These are phyloP conservation scores for Caryopteris hybrid DNA, from an alignment of 305 asterid species.

Conservation along the genomic window DNA sequence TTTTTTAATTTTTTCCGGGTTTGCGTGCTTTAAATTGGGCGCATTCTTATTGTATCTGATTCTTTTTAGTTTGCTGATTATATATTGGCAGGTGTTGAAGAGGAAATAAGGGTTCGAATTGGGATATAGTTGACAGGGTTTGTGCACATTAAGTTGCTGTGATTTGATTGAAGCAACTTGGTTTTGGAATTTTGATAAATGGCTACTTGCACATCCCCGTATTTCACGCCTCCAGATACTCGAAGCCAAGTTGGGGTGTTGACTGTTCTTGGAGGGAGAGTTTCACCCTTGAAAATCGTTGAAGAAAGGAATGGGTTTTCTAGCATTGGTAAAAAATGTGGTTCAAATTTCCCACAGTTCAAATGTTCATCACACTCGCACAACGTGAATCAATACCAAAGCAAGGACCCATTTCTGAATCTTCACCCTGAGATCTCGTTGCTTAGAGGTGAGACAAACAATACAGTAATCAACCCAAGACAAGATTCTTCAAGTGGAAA, in stretches of 20 bases:
- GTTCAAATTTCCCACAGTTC: conserved; percentile 34
- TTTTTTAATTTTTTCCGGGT: background rate
- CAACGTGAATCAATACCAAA: conserved; percentile 55
- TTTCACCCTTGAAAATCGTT: conserved; percentile 42
- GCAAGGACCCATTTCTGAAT: conserved; percentile 75
- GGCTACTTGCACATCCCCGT: conserved; percentile 67
- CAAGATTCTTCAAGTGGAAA: conserved; percentile 51
- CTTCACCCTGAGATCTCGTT: conserved; percentile 84
- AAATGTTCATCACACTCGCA: conserved; percentile 70
- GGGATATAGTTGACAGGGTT: conserved; percentile 17
- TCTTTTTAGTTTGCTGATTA: background rate
- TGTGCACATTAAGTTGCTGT: conserved; percentile 16
- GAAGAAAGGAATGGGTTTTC: conserved; percentile 48
- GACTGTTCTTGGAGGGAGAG: conserved; percentile 52
- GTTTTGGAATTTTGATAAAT: conserved; percentile 29
- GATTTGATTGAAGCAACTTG: conserved; percentile 12
- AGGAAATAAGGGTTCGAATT: conserved; percentile 7
- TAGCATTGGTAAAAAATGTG: conserved; percentile 26
- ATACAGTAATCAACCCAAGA: conserved; percentile 37
- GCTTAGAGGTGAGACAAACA: conserved; percentile 79
- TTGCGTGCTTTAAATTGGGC: background rate
- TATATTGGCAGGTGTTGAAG: conserved; percentile 5
- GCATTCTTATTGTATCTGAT: conserved; percentile 14
- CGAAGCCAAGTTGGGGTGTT: conserved; percentile 41
- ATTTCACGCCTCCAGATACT: conserved; percentile 52